These are phyloP conservation scores for Puccinia horiana DNA, from an alignment of 1,284 basidiomycete species.

Conservation along the genomic window DNA sequence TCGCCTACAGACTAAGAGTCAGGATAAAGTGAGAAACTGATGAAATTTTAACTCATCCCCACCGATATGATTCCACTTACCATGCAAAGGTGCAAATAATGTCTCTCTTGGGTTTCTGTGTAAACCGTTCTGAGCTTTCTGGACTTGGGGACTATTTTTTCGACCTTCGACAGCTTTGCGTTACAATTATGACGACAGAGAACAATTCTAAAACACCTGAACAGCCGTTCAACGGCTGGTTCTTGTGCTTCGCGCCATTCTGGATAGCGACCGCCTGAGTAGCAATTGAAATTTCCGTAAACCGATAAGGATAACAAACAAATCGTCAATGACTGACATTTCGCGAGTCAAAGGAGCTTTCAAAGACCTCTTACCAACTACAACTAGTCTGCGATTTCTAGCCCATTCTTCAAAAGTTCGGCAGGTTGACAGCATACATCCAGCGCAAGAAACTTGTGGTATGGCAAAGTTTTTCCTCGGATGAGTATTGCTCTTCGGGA, in stretches of 20 bases:
- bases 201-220: constrained; percentile 27
- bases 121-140: constrained; percentile 36
- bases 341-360: neutral
- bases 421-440: constrained; percentile 44
- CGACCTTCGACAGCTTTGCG: constrained; percentile 28
- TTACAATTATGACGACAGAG: constrained; percentile 36
- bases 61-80: neutral
- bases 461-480: neutral
- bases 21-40: neutral
- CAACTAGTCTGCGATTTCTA: constrained; percentile 31
- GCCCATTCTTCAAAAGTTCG: constrained; percentile 45
- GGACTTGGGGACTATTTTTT: constrained; percentile 42
- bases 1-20: constrained; percentile 8
- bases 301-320: neutral
- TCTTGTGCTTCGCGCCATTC: constrained; percentile 25
- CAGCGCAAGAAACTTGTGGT: constrained; percentile 31
- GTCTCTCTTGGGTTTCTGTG: constrained; percentile 44
- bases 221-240: constrained; percentile 9
- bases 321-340: neutral
- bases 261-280: constrained; percentile 29
- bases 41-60: neutral
- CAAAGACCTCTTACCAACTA: neutral
- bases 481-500: neutral
- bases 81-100: constrained; percentile 42
- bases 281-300: neutral